Evolutionary conservation across 345 rosid species (phyloP), one percentile per base, ranked within the genome.

Genomic region (Eucalyptus paniculata): DNA sequence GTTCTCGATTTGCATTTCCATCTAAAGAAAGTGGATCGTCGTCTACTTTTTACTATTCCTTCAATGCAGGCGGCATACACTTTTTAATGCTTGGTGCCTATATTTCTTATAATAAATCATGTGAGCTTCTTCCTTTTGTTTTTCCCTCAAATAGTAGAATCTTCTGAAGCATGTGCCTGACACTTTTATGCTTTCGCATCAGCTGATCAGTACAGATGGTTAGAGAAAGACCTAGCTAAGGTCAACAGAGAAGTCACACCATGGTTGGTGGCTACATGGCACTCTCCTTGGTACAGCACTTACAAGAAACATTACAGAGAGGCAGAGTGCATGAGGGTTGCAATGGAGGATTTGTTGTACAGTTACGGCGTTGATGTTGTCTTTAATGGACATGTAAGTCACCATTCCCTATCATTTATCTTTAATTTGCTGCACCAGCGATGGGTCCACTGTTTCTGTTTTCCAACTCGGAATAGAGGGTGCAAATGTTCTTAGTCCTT

Each of bases 61-160:
- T 97, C 91, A 94, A 97, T 91, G 96, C 99, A 18, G 99, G 99
- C 2, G 99, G 99, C 86, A 94, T 97, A 86, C 99, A 97, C 88
- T 97, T 97, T 88, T 53, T 98, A 65, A 96, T 98, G 97, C 97
- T 98, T 7, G 95, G 98, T 86, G 96, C 97, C 88, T 97, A 96
- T 90, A 92, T 92, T 58, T 86, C 93, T 53, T 97, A 93, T 90
- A 89, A 96, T 37, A 93, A 93, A 91, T 93, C 97, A 90, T 93
- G 98, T 95, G 93, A 89, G 80, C 51, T 56, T 82, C 85, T 85
- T 56, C 81, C 86, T 67, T 8, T 89, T 53, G 53, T 89, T 65
- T 72, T 54, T 40, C 62, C 34, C 69, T 89, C 17, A 21, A 24
- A 44, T 21, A 28, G 65, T 86, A 60, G 56, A 37, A 37, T 58